These are phyloP conservation scores for Apocynum venetum DNA, from an alignment of 257 asterid genomes.

Conservation along the genomic window DNA sequence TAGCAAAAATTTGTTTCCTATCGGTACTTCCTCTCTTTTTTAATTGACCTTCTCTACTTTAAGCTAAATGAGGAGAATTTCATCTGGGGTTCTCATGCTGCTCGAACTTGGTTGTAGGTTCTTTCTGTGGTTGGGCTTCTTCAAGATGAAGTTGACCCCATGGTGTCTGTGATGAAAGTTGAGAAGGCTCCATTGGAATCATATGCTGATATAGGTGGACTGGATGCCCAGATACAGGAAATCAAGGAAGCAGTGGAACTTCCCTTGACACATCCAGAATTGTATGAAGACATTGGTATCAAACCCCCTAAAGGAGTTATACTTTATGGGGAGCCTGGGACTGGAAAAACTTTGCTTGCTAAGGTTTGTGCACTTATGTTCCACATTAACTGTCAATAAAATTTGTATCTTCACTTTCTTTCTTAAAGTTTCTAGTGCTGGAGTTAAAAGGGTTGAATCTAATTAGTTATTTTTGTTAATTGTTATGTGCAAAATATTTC, in stretches of 20 bases:
- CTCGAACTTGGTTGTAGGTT: constrained; percentile 45
- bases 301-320: constrained; percentile 92
- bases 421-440: not conserved
- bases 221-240: constrained; percentile 56
- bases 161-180: constrained; percentile 98
- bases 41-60: too few relatives aligned
- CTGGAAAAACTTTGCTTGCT: constrained; percentile 93
- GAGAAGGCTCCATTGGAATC: constrained; percentile 98
- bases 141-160: constrained; percentile 92
- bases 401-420: not conserved
- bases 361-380: constrained; percentile 47
- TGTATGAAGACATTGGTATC: constrained; percentile 71
- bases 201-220: constrained; percentile 65
- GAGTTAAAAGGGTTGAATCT: not conserved
- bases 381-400: not conserved
- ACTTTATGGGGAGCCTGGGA: constrained; percentile 95
- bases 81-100: not conserved
- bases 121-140: constrained; percentile 95
- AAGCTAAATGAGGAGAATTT: too few relatives aligned
- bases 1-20: not conserved
- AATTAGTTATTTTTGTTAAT: not conserved
- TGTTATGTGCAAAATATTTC: not conserved
- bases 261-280: constrained; percentile 50
- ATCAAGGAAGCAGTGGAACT: constrained; percentile 57
- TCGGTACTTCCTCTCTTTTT: not conserved